Percentiles rank a stretch among this genome's conserved stretches.
These are phyloP conservation scores for Fraxinus baroniana DNA, from an alignment of 305 asterid species.

Conservation along the genomic window DNA sequence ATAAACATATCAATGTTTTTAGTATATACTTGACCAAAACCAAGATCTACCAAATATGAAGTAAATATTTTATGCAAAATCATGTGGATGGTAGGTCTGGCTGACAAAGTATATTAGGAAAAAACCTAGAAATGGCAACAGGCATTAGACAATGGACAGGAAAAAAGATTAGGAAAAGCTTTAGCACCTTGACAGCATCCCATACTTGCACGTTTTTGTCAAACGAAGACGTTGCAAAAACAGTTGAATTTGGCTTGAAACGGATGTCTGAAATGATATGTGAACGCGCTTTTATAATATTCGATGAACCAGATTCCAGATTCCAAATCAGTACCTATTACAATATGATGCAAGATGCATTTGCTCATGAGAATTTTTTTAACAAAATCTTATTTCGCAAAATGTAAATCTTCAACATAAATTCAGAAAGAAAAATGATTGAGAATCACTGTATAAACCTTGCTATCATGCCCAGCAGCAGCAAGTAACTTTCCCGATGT, in stretches of 20 bases:
- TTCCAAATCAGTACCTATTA: constrained; percentile 44
- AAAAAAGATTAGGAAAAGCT: background rate
- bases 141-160: background rate
- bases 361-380: background rate
- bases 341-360: background rate
- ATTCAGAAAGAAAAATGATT: background rate
- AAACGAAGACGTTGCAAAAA: constrained; percentile 50
- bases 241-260: constrained; percentile 38
- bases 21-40: background rate
- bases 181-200: constrained; percentile 43
- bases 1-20: background rate
- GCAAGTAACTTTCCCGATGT: background rate
- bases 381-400: background rate
- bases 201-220: constrained; percentile 47
- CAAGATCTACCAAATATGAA: background rate
- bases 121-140: background rate
- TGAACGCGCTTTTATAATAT: constrained; percentile 27
- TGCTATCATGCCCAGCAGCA: background rate
- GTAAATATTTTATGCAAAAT: background rate
- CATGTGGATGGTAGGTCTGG: background rate
- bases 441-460: background rate
- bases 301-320: constrained; percentile 15
- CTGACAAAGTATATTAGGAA: background rate
- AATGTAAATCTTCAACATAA: background rate
- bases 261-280: constrained; percentile 43